Conservation (phyloP, 2,329 filamentous ascomycete species). For the Neonectria punicea region DNA sequence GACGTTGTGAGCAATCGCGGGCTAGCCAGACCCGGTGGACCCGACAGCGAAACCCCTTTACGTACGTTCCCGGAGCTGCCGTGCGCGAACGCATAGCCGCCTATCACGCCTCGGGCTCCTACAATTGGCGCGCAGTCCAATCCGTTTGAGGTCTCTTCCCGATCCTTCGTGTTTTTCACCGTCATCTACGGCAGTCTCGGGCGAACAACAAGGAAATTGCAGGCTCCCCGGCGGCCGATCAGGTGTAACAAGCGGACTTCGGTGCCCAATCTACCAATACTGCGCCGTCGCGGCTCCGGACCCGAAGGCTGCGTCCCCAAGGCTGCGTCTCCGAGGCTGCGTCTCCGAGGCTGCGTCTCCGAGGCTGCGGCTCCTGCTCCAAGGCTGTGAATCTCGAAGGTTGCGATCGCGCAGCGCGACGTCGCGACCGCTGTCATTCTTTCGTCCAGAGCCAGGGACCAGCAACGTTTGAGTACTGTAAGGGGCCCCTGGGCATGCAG, state of each 20-base stretch:
- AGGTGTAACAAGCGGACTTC: background rate
- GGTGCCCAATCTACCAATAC: background rate
- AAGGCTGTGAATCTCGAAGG: slow-evolving; percentile 7
- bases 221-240: background rate
- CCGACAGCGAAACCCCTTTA: slow-evolving; percentile 1
- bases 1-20: slow-evolving; percentile 17
- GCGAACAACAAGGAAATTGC: background rate
- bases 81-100: background rate
- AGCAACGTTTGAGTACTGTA: slow-evolving; percentile 11
- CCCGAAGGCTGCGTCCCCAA: background rate
- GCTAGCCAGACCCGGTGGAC: slow-evolving; percentile 3
- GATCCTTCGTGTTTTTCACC: background rate
- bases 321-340: background rate
- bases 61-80: background rate
- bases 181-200: background rate
- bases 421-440: slow-evolving; percentile 16
- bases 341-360: background rate
- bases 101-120: background rate
- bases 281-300: background rate
- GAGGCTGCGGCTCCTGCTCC: background rate
- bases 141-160: background rate
- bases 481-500: slow-evolving; percentile 29
- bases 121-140: background rate
- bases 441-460: background rate
- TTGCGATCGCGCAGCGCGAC: slow-evolving; percentile 14